A percentile compares a stretch with the other conserved stretches of the same genome.
These are phyloP conservation scores for Teunomyces kruisii DNA, from an alignment of 805 yeast genomes.

Conservation along the genomic window DNA sequence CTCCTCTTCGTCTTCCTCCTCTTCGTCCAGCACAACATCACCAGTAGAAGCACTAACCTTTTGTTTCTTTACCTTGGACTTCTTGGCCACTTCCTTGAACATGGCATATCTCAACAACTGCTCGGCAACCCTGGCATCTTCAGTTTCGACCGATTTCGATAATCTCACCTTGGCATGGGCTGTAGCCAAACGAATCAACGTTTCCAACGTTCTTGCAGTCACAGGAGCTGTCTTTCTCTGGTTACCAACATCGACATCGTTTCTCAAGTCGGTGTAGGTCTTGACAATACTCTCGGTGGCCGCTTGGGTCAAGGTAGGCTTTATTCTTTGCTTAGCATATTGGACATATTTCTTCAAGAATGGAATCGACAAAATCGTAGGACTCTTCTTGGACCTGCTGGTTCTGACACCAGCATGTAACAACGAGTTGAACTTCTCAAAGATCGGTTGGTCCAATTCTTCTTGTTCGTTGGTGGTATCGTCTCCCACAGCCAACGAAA, in stretches of 20 bases:
- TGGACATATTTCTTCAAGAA: conserved; percentile 91
- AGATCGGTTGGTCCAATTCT: conserved; percentile 60
- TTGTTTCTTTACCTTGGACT: conserved; percentile 32
- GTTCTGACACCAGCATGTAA: conserved; percentile 72
- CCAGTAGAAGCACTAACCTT: conserved; percentile 15
- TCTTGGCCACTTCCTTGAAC: conserved; percentile 66
- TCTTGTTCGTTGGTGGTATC: conserved; percentile 44
- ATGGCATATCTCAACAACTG: conserved; percentile 81
- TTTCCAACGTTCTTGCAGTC: conserved; percentile 97
- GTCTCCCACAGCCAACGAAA: conserved; percentile 82
- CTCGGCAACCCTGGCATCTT: conserved; percentile 86
- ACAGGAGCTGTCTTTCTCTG: conserved; percentile 86
- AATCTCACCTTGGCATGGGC: conserved; percentile 97
- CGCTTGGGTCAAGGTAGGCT: conserved; percentile 72
- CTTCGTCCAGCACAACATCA: conserved; percentile 28
- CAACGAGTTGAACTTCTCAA: conserved; percentile 77
- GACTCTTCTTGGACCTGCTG: conserved; percentile 22
- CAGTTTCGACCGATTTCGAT: conserved; percentile 66
- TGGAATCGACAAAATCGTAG: conserved; percentile 60
- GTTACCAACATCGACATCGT: conserved; percentile 60
- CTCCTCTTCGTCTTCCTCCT: conserved; percentile 35
- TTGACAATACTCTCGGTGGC: conserved; percentile 82
- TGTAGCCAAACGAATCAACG: conserved; percentile 88
- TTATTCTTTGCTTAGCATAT: conserved; percentile 85
- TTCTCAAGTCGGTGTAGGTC: conserved; percentile 78